phyloP scores from a whole-genome alignment of 2,329 filamentous ascomycete species.

The Talaromyces sp. region DNA sequence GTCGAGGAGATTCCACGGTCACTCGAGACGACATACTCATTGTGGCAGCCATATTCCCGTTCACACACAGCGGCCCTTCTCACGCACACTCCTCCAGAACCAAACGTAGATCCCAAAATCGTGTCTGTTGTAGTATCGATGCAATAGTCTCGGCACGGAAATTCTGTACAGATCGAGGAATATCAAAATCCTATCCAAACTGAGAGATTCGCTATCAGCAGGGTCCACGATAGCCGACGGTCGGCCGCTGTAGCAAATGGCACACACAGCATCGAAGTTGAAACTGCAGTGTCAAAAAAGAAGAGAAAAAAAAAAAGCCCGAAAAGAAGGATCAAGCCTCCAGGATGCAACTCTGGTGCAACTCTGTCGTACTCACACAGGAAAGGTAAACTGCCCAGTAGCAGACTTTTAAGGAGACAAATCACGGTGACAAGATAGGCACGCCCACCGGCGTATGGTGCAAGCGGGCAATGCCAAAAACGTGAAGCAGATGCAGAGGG shows the following conservation, averaged over 20 bases:
- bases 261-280: background rate
- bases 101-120: background rate
- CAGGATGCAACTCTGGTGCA: background rate
- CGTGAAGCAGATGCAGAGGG: background rate
- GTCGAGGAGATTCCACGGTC: too few relatives aligned
- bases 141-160: background rate
- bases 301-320: background rate
- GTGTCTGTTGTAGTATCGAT: background rate
- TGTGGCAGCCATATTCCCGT: slow-evolving; percentile 37
- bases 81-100: background rate
- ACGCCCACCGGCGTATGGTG: background rate
- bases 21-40: slow-evolving; percentile 32
- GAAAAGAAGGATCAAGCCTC: background rate
- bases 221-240: background rate
- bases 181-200: slow-evolving; percentile 7
- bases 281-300: background rate
- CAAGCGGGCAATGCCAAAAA: background rate
- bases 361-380: slow-evolving; percentile 12
- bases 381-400: slow-evolving; percentile 14
- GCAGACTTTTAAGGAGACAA: slow-evolving; percentile 18
- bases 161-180: background rate
- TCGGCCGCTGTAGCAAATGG: background rate
- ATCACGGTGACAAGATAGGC: background rate
- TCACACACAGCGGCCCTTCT: slow-evolving; percentile 2
- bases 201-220: slow-evolving; percentile 6